A percentile compares a stretch with the other conserved stretches of the same genome.
phyloP scores from a whole-genome alignment of 2,329 filamentous ascomycete genomes.

The Lachnellula suecica region DNA sequence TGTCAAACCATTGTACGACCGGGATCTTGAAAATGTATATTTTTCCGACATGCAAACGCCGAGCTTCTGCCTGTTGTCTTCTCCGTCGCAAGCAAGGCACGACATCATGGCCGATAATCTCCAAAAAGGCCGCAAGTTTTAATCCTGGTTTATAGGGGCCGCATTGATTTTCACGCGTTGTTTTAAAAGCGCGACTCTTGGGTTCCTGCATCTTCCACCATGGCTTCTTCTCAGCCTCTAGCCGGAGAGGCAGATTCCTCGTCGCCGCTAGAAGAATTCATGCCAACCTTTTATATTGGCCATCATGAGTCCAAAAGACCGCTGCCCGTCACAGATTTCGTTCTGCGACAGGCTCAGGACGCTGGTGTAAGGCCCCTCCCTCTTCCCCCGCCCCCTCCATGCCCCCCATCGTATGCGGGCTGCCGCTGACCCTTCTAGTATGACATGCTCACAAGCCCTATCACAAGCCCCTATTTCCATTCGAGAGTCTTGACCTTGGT shows the following conservation, averaged over 20 bases:
- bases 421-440: slow-evolving; percentile 52
- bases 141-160: too few species aligned
- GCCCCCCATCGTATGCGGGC: slow-evolving; percentile 13
- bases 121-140: neutral
- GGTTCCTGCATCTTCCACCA: neutral
- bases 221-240: neutral
- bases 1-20: too few species aligned
- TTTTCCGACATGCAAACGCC: too few species aligned
- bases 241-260: slow-evolving; percentile 17
- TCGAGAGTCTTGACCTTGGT: slow-evolving; percentile 64
- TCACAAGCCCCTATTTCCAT: slow-evolving; percentile 74
- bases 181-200: neutral
- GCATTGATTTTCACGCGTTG: too few species aligned
- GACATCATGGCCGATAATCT: neutral
- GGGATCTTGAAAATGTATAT: too few species aligned
- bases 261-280: slow-evolving; percentile 29
- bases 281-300: slow-evolving; percentile 65
- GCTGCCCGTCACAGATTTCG: slow-evolving; percentile 59
- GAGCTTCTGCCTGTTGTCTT: neutral
- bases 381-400: too few species aligned
- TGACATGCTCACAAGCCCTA: slow-evolving; percentile 74
- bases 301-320: slow-evolving; percentile 69
- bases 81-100: neutral
- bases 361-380: slow-evolving; percentile 56
- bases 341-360: slow-evolving; percentile 68